phyloP scores from a whole-genome alignment of 1,284 basidiomycete genomes.

The Uromyces viciae-fabae region DNA sequence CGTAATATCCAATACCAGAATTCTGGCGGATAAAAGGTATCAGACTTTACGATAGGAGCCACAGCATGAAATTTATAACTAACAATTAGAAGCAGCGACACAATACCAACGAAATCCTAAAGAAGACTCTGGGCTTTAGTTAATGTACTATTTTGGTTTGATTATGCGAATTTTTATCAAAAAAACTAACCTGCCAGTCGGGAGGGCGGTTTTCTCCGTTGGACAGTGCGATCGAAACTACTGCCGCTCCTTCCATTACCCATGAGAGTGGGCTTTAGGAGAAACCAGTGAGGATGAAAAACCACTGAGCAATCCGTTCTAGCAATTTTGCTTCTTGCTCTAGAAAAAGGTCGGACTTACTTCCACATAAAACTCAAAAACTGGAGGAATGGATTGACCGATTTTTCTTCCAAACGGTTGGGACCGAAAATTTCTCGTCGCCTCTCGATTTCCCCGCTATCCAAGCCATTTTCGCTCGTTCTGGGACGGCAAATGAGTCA shows the following conservation, averaged over 20 bases:
- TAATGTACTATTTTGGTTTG: no score
- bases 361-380: constrained; percentile 45
- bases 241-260: constrained; percentile 98
- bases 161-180: neutral
- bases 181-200: constrained; percentile 68
- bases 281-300: constrained; percentile 63
- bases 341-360: constrained; percentile 13
- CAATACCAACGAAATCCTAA: constrained; percentile 88
- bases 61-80: neutral
- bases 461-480: constrained; percentile 69
- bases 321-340: neutral
- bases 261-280: constrained; percentile 70
- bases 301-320: no score
- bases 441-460: constrained; percentile 69
- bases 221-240: constrained; percentile 92
- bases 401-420: constrained; percentile 87
- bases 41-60: neutral
- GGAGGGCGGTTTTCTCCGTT: constrained; percentile 82
- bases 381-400: constrained; percentile 80
- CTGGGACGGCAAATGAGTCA: constrained; percentile 30
- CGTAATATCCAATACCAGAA: constrained; percentile 96
- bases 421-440: constrained; percentile 90
- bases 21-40: constrained; percentile 58
- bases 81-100: constrained; percentile 75
- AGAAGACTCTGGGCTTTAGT: no score